Evolutionary conservation across 2,329 filamentous ascomycete genomes (phyloP).

Genomic region (Chalara sp.): DNA sequence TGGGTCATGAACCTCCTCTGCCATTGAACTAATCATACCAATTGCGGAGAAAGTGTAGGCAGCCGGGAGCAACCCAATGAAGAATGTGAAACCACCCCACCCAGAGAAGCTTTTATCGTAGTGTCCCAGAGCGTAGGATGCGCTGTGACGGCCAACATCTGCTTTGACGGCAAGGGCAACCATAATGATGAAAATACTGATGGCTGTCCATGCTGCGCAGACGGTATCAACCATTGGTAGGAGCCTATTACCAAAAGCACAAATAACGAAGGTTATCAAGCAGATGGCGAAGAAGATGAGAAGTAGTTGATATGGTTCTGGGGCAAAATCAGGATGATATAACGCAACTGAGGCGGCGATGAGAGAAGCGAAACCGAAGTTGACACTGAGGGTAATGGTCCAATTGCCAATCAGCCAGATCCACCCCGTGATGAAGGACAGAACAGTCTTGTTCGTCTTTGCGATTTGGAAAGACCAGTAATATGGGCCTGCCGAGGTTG

Average conservation of each 20-base stretch:
- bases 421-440: slow-evolving; percentile 71
- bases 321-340: slow-evolving; percentile 45
- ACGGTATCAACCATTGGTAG: slow-evolving; percentile 56
- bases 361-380: slow-evolving; percentile 60
- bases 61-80: slow-evolving; percentile 53
- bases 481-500: slow-evolving; percentile 72
- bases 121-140: slow-evolving; percentile 44
- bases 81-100: slow-evolving; percentile 54
- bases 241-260: slow-evolving; percentile 59
- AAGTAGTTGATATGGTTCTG: slow-evolving; percentile 58
- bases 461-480: slow-evolving; percentile 74
- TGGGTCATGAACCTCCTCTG: slow-evolving; percentile 50
- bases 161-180: slow-evolving; percentile 49
- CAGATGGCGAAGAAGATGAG: slow-evolving; percentile 67
- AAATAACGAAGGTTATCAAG: slow-evolving; percentile 57
- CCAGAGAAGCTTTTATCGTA: slow-evolving; percentile 50
- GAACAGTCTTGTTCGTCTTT: slow-evolving; percentile 50
- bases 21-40: slow-evolving; percentile 58
- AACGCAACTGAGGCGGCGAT: slow-evolving; percentile 45
- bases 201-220: slow-evolving; percentile 46
- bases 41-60: slow-evolving; percentile 53
- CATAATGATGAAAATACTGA: slow-evolving; percentile 50
- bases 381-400: slow-evolving; percentile 76
- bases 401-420: slow-evolving; percentile 73
- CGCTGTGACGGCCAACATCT: slow-evolving; percentile 43